These are phyloP conservation scores for Phaeotremella skinneri DNA, from an alignment of 768 basidiomycete species.

Conservation along the genomic window DNA sequence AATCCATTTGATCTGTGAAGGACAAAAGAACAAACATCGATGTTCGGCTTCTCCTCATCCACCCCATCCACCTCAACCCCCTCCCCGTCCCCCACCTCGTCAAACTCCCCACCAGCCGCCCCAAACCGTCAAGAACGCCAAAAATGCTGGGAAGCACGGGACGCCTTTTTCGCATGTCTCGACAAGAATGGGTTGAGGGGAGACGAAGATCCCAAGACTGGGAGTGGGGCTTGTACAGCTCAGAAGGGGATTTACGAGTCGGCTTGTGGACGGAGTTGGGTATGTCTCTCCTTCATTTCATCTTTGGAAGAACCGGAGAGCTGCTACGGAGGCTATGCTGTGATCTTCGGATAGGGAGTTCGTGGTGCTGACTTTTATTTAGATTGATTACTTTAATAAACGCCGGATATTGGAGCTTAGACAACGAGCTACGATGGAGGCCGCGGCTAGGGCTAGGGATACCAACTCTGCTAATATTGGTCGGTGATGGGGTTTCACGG, in stretches of 20 bases:
- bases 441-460: slow-evolving; percentile 34
- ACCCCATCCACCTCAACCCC: slow-evolving; percentile 30
- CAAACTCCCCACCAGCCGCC: slow-evolving; percentile 29
- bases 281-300: slow-evolving; percentile 53
- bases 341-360: too few species aligned
- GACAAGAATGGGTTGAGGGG: slow-evolving; percentile 71
- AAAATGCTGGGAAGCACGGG: slow-evolving; percentile 80
- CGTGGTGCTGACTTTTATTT: not conserved
- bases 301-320: not conserved
- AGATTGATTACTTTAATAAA: slow-evolving; percentile 96
- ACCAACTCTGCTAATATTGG: slow-evolving; percentile 23
- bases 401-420: slow-evolving; percentile 64
- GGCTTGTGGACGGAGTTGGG: slow-evolving; percentile 49
- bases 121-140: slow-evolving; percentile 65
- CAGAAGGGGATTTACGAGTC: slow-evolving; percentile 65
- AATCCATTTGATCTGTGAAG: not conserved
- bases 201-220: slow-evolving; percentile 56
- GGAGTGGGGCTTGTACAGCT: slow-evolving; percentile 57
- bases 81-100: slow-evolving; percentile 25
- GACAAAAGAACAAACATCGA: not conserved
- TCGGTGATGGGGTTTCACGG: not conserved
- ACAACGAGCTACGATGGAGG: slow-evolving; percentile 44
- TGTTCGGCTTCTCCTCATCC: slow-evolving; percentile 29
- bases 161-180: slow-evolving; percentile 80
- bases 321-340: not conserved